phyloP scores from a whole-genome alignment of 371 early-diverging fungal species.

The Mucor racemosus region DNA sequence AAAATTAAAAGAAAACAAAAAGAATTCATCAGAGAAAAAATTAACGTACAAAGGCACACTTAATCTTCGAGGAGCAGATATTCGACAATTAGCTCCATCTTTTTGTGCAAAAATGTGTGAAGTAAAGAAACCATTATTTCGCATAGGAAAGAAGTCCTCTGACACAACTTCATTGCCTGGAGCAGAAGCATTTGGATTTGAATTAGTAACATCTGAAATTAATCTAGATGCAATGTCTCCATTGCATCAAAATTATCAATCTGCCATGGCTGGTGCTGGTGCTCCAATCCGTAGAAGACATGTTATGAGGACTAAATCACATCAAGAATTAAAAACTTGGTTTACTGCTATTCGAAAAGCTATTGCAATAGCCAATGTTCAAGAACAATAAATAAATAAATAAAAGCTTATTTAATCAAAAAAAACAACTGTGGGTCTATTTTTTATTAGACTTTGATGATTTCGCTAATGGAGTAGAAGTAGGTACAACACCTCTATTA shows the following conservation, averaged over 20 bases:
- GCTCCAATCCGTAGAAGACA: constrained; percentile 23
- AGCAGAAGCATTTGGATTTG: constrained; percentile 32
- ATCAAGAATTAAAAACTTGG: constrained; percentile 27
- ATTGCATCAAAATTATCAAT: constrained; percentile 24
- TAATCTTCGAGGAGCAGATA: constrained; percentile 18
- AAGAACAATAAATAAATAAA: not conserved
- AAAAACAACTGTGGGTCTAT: not conserved
- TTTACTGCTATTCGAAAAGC: constrained; percentile 18
- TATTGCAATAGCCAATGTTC: not conserved
- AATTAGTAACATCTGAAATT: constrained; percentile 24
- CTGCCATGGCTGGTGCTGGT: constrained; percentile 7
- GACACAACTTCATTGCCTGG: constrained; percentile 8
- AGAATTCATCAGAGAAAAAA: constrained; percentile 4
- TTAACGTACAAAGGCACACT: constrained; percentile 26
- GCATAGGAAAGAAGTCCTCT: constrained; percentile 15
- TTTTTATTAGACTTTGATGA: constrained; percentile 20
- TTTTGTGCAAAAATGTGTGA: constrained; percentile 29
- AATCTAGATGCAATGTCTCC: constrained; percentile 20
- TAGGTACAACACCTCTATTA: constrained; percentile 63
- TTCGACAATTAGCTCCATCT: constrained; percentile 15
- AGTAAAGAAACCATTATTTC: constrained; percentile 14
- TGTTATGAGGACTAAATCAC: constrained; percentile 23
- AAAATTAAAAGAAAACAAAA: constrained; percentile 22
- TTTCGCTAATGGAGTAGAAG: constrained; percentile 23
- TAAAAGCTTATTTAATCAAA: not conserved